Evolutionary conservation across 768 basidiomycete genomes (phyloP).

Genomic region (Mrakia frigida): DNA sequence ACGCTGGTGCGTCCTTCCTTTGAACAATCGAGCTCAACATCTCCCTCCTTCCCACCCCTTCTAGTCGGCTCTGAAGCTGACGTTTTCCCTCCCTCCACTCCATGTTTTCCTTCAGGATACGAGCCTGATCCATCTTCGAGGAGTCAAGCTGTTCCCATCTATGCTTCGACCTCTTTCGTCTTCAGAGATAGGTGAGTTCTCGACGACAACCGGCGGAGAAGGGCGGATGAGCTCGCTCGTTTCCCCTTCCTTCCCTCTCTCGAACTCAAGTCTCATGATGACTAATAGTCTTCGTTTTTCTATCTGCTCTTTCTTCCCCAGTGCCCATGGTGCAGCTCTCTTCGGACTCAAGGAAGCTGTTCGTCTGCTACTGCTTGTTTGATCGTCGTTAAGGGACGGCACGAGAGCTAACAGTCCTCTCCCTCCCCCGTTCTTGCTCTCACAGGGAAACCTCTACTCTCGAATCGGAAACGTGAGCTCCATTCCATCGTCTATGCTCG

Average conservation of each 20-base stretch:
- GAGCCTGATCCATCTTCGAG: not conserved
- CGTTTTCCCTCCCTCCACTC: not conserved
- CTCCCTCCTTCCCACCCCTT: not conserved
- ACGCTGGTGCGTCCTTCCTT: not conserved
- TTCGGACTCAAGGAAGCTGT: conserved; percentile 1
- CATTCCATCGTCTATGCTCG: too few species aligned
- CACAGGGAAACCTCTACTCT: not conserved
- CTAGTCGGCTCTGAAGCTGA: too few species aligned
- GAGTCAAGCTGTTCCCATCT: not conserved
- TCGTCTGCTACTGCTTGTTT: not conserved
- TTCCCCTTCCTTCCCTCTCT: not conserved
- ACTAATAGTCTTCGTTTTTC: not conserved
- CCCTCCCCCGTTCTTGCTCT: not conserved
- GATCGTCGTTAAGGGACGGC: not conserved
- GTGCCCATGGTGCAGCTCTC: not conserved
- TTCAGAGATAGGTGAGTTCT: not conserved
- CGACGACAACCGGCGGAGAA: not conserved
- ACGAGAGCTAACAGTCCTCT: not conserved
- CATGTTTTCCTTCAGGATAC: not conserved
- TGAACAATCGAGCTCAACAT: not conserved
- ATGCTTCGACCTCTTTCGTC: not conserved
- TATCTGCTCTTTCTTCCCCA: not conserved
- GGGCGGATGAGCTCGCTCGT: not conserved
- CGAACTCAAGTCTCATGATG: not conserved
- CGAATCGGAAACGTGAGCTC: not conserved